These are phyloP conservation scores for Tetrahymena borealis DNA, from an alignment of 73 alveolate genomes.

Conservation along the genomic window DNA sequence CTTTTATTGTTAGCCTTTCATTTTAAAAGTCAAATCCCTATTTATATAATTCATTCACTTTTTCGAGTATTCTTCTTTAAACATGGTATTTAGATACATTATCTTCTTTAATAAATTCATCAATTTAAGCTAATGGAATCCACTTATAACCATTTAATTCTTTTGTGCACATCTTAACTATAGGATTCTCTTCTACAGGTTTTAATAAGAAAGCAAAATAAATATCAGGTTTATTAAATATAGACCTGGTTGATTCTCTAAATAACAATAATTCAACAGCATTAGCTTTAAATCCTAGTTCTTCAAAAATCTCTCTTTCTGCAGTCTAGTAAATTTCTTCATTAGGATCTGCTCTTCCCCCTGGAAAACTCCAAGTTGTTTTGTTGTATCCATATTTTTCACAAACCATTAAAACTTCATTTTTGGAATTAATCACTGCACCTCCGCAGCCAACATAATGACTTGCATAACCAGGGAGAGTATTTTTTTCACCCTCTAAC, in stretches of 20 bases:
- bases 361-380: conserved; percentile 34
- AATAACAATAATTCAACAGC: not conserved
- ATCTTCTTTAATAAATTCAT: not conserved
- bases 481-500: conserved; percentile 3
- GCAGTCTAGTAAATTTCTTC: conserved; percentile 27
- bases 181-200: not conserved
- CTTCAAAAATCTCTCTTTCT: conserved; percentile 35
- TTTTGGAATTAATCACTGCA: conserved; percentile 6
- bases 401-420: conserved; percentile 10
- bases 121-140: not conserved
- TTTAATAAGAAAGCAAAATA: not conserved
- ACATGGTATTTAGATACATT: not conserved
- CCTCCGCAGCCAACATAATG: conserved; percentile 50
- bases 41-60: not conserved
- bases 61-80: not conserved
- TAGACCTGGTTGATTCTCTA: not conserved
- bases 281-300: not conserved
- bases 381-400: conserved; percentile 21
- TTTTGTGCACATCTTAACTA: not conserved
- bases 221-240: not conserved
- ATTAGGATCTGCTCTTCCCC: conserved; percentile 18
- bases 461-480: conserved; percentile 19
- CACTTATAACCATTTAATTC: not conserved
- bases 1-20: not conserved
- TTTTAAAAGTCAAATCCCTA: not conserved